A percentile compares a stretch with the other conserved stretches of the same genome.
phyloP scores from a whole-genome alignment of 768 basidiomycete genomes.

The Boletus sensibilis region DNA sequence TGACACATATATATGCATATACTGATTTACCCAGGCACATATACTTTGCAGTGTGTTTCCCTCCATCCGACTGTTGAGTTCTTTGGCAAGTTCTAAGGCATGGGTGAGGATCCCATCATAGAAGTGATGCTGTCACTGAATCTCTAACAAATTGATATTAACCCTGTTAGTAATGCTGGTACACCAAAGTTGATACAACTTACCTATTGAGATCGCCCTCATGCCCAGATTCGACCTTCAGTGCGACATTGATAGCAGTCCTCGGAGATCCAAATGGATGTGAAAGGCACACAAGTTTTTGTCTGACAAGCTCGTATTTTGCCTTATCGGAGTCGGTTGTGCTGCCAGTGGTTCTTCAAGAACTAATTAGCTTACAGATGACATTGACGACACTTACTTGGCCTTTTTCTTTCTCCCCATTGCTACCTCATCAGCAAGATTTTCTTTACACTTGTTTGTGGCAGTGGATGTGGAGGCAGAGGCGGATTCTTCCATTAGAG shows the following conservation, averaged over 20 bases:
- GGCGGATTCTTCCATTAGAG: too few species aligned
- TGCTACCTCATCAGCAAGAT: neutral
- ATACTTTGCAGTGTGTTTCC: neutral
- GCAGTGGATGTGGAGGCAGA: too few species aligned
- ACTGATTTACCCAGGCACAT: neutral
- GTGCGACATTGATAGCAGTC: neutral
- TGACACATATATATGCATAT: neutral
- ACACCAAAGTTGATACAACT: too few species aligned
- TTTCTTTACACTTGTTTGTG: neutral
- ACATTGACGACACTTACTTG: neutral
- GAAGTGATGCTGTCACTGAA: neutral
- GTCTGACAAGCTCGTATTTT: neutral
- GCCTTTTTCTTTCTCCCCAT: neutral
- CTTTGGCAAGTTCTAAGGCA: neutral
- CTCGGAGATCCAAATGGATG: neutral
- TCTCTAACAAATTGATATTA: too few species aligned
- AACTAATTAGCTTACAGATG: neutral
- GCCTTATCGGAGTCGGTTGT: neutral
- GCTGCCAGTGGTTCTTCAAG: neutral
- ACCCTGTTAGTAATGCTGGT: too few species aligned
- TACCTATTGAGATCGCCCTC: neutral
- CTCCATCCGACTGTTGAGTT: neutral
- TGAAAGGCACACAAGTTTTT: neutral
- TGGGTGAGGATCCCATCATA: neutral
- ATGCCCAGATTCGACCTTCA: neutral